Conservation (phyloP, 2,329 filamentous ascomycete genomes). For the Emmonsia crescens region DNA sequence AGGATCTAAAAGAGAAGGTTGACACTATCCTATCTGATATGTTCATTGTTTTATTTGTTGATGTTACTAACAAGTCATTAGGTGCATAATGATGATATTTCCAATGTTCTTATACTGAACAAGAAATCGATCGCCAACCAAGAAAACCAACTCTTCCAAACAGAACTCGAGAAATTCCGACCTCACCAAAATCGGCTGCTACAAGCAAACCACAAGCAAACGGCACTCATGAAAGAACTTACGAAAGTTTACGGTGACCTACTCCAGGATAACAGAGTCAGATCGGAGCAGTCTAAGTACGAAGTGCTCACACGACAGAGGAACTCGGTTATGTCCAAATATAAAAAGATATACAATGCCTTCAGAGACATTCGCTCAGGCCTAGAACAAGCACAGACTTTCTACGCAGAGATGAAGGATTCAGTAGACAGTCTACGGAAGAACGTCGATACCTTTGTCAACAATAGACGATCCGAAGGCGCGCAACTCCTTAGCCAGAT, state of each 20-base stretch:
- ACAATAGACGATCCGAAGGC: slow-evolving; percentile 83
- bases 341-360: slow-evolving; percentile 83
- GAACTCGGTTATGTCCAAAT: slow-evolving; percentile 68
- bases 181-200: slow-evolving; percentile 83
- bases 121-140: slow-evolving; percentile 93
- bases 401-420: slow-evolving; percentile 93
- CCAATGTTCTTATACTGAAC: slow-evolving; percentile 91
- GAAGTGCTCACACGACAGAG: slow-evolving; percentile 77
- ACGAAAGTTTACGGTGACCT: slow-evolving; percentile 77
- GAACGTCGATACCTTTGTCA: slow-evolving; percentile 95
- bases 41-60: slow-evolving; percentile 7
- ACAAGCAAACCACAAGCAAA: slow-evolving; percentile 92
- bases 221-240: slow-evolving; percentile 86
- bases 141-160: slow-evolving; percentile 84
- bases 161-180: slow-evolving; percentile 94
- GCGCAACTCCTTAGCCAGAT: slow-evolving; percentile 82
- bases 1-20: slow-evolving; percentile 96
- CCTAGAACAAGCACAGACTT: slow-evolving; percentile 75
- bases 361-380: slow-evolving; percentile 84
- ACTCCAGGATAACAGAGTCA: slow-evolving; percentile 85
- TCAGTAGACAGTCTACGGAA: slow-evolving; percentile 85
- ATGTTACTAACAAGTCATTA: slow-evolving; percentile 27
- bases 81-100: slow-evolving; percentile 95
- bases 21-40: slow-evolving; percentile 15
- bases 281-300: slow-evolving; percentile 90